Percentiles rank a stretch among this genome's conserved stretches.
Conservation (phyloP, 257 asterid species). For the Solanum paucissectum region DNA sequence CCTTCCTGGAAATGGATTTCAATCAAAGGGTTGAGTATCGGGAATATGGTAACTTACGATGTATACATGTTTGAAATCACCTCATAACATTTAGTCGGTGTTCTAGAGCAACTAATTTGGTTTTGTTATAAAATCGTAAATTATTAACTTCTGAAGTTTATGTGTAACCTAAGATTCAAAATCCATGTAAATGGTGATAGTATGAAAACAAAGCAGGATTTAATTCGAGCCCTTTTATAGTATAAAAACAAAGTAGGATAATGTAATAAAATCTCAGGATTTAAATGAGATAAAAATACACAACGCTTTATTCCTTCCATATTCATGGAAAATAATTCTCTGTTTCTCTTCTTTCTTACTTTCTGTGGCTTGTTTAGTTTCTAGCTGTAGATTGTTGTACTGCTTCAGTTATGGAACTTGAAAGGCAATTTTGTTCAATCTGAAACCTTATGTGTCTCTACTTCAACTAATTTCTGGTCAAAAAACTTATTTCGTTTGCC, state of each 20-base stretch:
- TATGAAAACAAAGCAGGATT: not conserved
- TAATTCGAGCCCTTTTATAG: not conserved
- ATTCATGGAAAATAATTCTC: not conserved
- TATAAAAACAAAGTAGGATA: not conserved
- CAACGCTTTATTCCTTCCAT: not conserved
- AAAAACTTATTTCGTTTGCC: no score
- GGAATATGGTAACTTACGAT: not conserved
- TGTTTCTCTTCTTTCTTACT: not conserved
- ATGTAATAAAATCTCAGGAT: not conserved
- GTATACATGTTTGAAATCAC: not conserved
- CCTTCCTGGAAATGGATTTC: not conserved
- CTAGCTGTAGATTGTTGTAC: not conserved
- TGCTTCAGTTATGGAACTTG: not conserved
- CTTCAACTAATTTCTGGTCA: not conserved
- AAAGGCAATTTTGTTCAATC: not conserved
- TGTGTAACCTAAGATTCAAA: not conserved
- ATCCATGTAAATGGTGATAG: not conserved
- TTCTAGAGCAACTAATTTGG: not conserved
- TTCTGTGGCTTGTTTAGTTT: not conserved
- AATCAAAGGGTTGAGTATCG: not conserved
- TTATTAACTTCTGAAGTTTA: not conserved
- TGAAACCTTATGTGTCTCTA: not conserved
- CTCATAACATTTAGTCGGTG: not conserved
- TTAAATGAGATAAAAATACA: not conserved
- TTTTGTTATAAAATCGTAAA: not conserved